Evolutionary conservation across 129 eudicot species (phyloP).

Genomic region (Kitagawia praeruptora): DNA sequence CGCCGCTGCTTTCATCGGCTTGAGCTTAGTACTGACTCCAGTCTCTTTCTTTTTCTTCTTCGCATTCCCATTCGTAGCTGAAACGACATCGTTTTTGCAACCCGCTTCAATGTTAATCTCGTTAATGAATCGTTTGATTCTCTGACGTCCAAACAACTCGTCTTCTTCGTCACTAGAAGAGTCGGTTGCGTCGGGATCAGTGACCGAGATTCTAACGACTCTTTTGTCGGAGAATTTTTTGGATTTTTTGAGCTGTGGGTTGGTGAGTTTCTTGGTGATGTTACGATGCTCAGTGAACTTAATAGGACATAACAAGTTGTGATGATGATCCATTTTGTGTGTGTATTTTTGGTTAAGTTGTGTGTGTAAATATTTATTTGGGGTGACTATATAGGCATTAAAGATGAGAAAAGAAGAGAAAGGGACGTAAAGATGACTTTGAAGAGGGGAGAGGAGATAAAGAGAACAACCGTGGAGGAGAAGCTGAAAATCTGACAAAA

Average conservation of each 20-base stretch:
- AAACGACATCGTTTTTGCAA: constrained; percentile 4
- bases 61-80: constrained; percentile 7
- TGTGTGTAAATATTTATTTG: not conserved
- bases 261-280: constrained; percentile 36
- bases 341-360: not conserved
- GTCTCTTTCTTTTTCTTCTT: not conserved
- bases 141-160: constrained; percentile 45
- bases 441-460: not conserved
- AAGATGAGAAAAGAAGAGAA: not conserved
- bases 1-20: constrained; percentile 17
- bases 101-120: constrained; percentile 47
- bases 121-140: constrained; percentile 49
- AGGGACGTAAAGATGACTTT: not conserved
- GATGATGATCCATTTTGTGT: constrained; percentile 36
- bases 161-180: constrained; percentile 86
- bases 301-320: constrained; percentile 49
- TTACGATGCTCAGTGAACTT: constrained; percentile 77
- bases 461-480: not conserved
- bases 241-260: constrained; percentile 11
- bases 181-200: constrained; percentile 89
- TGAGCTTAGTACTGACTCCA: constrained; percentile 18
- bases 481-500: constrained; percentile 9
- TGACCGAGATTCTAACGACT: constrained; percentile 56
- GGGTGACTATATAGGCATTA: not conserved
- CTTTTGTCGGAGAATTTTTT: constrained; percentile 22